A percentile compares a stretch with the other conserved stretches of the same genome.
These are phyloP conservation scores for Oryza meridionalis DNA, from an alignment of 176 grass and related monocot species.

Conservation along the genomic window DNA sequence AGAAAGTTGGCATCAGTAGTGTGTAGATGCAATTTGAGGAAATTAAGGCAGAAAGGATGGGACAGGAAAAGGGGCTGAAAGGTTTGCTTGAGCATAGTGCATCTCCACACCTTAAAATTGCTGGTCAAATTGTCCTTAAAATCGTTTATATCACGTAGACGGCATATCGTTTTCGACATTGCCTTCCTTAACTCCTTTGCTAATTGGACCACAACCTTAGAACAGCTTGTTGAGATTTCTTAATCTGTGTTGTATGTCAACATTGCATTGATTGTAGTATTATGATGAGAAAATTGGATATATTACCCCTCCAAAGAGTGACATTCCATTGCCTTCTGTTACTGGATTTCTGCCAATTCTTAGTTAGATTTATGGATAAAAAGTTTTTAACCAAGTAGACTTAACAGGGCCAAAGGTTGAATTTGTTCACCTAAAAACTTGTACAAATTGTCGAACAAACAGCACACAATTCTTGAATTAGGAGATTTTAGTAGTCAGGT, in stretches of 20 bases:
- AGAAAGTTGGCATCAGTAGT: conserved; percentile 36
- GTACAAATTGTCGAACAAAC: neutral
- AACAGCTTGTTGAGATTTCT: conserved; percentile 28
- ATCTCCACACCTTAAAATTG: conserved; percentile 40
- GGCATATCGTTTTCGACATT: conserved; percentile 12
- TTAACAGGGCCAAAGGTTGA: neutral
- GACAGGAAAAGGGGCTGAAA: conserved; percentile 10
- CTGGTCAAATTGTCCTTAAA: conserved; percentile 35
- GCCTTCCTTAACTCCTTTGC: conserved; percentile 19
- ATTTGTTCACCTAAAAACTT: neutral
- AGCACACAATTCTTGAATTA: neutral
- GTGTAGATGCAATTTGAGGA: conserved; percentile 18
- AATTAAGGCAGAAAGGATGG: conserved; percentile 44
- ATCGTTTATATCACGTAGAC: conserved; percentile 23
- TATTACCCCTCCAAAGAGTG: neutral
- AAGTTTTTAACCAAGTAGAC: neutral
- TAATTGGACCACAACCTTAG: neutral
- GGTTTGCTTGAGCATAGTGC: conserved; percentile 21
- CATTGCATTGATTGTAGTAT: conserved; percentile 26
- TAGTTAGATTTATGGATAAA: no score
- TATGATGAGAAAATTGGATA: neutral
- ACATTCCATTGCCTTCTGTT: neutral
- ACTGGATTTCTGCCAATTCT: neutral
- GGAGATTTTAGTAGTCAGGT: neutral
- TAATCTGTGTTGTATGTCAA: conserved; percentile 27